Percentiles rank a stretch among this genome's conserved stretches.
Evolutionary conservation across 768 basidiomycete genomes (phyloP).

Genomic region (Auricularia auricula-judae): DNA sequence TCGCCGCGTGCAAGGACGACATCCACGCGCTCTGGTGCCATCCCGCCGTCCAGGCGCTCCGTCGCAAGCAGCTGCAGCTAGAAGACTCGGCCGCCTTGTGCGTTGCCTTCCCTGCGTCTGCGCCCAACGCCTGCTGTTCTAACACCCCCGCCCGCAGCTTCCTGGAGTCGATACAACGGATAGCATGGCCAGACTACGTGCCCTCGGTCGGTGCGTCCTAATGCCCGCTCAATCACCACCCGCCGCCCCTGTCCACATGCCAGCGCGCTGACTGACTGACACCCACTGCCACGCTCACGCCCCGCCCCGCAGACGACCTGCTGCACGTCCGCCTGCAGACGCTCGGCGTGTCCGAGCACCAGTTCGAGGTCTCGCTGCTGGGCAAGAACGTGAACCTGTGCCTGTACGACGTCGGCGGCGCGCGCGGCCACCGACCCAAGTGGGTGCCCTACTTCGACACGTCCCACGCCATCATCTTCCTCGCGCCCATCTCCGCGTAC

Average conservation of each 20-base stretch:
- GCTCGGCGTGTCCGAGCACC: conserved; percentile 66
- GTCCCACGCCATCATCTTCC: conserved; percentile 75
- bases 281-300: neutral
- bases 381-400: conserved; percentile 63
- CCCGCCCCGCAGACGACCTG: conserved; percentile 46
- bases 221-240: neutral
- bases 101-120: conserved; percentile 16
- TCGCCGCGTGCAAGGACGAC: conserved; percentile 38
- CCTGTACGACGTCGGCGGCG: conserved; percentile 76
- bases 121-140: neutral
- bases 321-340: conserved; percentile 74
- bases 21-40: conserved; percentile 62
- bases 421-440: conserved; percentile 65
- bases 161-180: conserved; percentile 50
- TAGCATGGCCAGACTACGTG: conserved; percentile 56
- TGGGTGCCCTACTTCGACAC: conserved; percentile 80
- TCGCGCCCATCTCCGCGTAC: conserved; percentile 79
- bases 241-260: conserved; percentile 6
- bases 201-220: conserved; percentile 49
- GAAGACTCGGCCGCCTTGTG: conserved; percentile 74
- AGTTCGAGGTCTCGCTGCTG: conserved; percentile 54
- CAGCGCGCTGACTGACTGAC: conserved; percentile 5
- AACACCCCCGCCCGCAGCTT: conserved; percentile 36
- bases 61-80: conserved; percentile 47
- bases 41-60: conserved; percentile 45